Base-by-base conservation (phyloP, 2,329 filamentous ascomycete species). In the Beauveria sp. region DNA sequence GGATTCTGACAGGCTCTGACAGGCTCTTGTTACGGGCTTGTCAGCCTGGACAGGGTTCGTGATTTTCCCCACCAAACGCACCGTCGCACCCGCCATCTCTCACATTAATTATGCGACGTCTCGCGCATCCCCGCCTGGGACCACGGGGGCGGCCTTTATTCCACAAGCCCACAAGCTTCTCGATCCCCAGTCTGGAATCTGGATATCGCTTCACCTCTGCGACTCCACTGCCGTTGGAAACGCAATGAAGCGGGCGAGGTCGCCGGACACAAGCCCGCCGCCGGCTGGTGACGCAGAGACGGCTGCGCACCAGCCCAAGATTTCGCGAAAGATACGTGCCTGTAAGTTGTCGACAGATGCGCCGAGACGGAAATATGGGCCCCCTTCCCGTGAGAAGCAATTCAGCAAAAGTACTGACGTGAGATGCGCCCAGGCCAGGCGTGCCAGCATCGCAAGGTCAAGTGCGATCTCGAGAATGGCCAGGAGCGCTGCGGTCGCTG, bases 361-460 rank as follows among this genome's bases (percentile, higher is more conserved):
- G 18, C 24, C 41, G 18, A 16, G 20, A 2, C 1, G 30, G 10
- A 18, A 24, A 34, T 10, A 40, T 3, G 57, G 16, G 14, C 20
- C 20, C 7, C 26, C 26, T 28, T 30, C 10, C 10, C 1, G 30
- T 30, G 30, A 12, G 30, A 34, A 34, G 30, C 30, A 34, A 34
- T 34, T 12, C 10, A 12, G 30, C 10, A 34, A 34, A 34, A 34
- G 30, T 14, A 34, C 30, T 34, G 14, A 34, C 30, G 9, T 34
- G 12, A 34, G 30, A 14, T 34, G 12, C 30, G 30, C 54, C 5
- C 46, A 72, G 70, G 70, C 62, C 68, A 70, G 62, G 79, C 80
- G 67, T 82, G 80, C 63, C 80, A 81, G 64, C 75, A 75, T 24
- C 79, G 81, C 65, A 84, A 84, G 67, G 82, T 84, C 65, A 79